phyloP scores from a whole-genome alignment of 495 filamentous ascomycete species.

The Xylaria cubensis region DNA sequence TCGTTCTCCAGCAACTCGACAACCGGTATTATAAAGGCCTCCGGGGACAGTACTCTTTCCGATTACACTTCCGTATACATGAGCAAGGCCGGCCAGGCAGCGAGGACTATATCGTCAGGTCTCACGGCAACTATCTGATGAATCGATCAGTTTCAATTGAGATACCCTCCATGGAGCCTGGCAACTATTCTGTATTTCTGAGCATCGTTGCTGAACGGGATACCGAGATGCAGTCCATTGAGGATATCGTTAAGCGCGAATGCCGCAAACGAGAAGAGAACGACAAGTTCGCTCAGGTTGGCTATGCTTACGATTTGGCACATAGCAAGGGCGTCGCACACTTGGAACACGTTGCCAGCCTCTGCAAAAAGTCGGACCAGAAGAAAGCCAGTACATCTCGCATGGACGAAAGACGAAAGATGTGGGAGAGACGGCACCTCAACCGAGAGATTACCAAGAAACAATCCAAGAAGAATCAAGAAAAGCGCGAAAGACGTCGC shows the following conservation, averaged over 20 bases:
- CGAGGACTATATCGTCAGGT: slow-evolving; percentile 87
- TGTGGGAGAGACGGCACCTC: slow-evolving; percentile 57
- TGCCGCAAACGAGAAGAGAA: slow-evolving; percentile 66
- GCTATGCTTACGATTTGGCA: slow-evolving; percentile 86
- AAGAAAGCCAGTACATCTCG: slow-evolving; percentile 57
- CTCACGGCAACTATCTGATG: slow-evolving; percentile 72
- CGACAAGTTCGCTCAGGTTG: slow-evolving; percentile 86
- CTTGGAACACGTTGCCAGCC: slow-evolving; percentile 64
- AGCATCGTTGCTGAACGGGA: slow-evolving; percentile 76
- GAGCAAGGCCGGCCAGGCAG: slow-evolving; percentile 69
- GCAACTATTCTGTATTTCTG: slow-evolving; percentile 82
- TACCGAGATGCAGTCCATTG: slow-evolving; percentile 60
- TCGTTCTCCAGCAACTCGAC: slow-evolving; percentile 89
- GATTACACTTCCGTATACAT: slow-evolving; percentile 88
- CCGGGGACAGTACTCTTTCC: slow-evolving; percentile 79
- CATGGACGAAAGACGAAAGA: slow-evolving; percentile 49
- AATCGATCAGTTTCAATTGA: slow-evolving; percentile 57
- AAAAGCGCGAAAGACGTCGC: slow-evolving; percentile 57
- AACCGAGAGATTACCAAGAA: slow-evolving; percentile 45
- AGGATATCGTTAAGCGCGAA: slow-evolving; percentile 73
- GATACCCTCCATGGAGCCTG: slow-evolving; percentile 69
- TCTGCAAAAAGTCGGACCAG: slow-evolving; percentile 55
- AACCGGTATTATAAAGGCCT: slow-evolving; percentile 86
- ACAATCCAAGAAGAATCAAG: slow-evolving; percentile 44
- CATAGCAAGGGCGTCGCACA: slow-evolving; percentile 77